These are phyloP conservation scores for Mycena vulgaris DNA, from an alignment of 768 basidiomycete species.

Conservation along the genomic window DNA sequence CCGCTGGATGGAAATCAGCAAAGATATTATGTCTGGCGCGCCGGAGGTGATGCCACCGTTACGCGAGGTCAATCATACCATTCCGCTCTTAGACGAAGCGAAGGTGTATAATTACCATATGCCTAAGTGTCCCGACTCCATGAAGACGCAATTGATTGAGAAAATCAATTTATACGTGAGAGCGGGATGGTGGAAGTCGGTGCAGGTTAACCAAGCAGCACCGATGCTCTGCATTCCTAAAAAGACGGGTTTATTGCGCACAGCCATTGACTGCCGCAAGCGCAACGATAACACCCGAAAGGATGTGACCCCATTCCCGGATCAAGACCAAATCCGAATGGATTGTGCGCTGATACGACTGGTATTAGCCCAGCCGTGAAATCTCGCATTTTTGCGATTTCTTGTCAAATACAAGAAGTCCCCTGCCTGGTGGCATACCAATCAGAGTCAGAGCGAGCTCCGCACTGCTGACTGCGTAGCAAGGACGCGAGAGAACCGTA, in stretches of 20 bases:
- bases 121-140: not conserved
- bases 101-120: not conserved
- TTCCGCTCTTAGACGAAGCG: not conserved
- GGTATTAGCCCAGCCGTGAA: too few relatives aligned
- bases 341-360: too few relatives aligned
- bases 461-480: too few relatives aligned
- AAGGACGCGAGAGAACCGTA: too few relatives aligned
- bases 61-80: not conserved
- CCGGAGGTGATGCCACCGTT: not conserved
- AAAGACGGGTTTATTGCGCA: slow-evolving; percentile 43
- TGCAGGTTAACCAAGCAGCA: not conserved
- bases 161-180: not conserved
- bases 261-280: slow-evolving; percentile 51
- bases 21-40: not conserved
- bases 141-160: not conserved
- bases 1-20: not conserved
- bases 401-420: too few relatives aligned
- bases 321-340: slow-evolving; percentile 42
- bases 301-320: slow-evolving; percentile 48
- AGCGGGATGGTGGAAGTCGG: not conserved
- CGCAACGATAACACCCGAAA: slow-evolving; percentile 58
- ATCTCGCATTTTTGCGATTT: too few relatives aligned
- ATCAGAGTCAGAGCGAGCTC: too few relatives aligned
- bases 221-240: not conserved
- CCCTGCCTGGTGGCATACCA: too few relatives aligned